A percentile compares a stretch with the other conserved stretches of the same genome.
Evolutionary conservation across 2,329 filamentous ascomycete species (phyloP).

Genomic region (Sarocladium kiliense): DNA sequence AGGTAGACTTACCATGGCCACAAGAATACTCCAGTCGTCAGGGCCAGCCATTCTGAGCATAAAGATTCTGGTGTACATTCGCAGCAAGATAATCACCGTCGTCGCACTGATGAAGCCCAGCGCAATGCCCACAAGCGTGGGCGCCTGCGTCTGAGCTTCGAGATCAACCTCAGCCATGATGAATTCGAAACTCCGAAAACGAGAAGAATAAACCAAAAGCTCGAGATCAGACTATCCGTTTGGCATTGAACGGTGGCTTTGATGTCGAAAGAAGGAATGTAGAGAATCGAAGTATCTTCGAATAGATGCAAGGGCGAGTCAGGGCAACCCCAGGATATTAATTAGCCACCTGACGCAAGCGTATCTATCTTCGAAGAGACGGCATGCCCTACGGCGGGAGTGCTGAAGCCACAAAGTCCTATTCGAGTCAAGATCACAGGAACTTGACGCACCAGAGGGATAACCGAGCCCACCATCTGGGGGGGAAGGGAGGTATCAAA

Average conservation of each 20-base stretch:
- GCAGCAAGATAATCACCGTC: slow-evolving; percentile 12
- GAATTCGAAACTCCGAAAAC: not conserved
- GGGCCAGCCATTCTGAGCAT: slow-evolving; percentile 19
- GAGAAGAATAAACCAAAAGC: not conserved
- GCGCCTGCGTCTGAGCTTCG: slow-evolving; percentile 15
- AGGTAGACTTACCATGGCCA: slow-evolving; percentile 15
- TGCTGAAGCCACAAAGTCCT: not conserved
- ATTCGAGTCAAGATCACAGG: not conserved
- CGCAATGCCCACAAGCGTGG: slow-evolving; percentile 17
- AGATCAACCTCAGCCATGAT: slow-evolving; percentile 8
- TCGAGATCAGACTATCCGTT: not conserved
- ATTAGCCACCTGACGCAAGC: not conserved
- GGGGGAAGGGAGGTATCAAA: not conserved
- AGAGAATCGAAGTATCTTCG: not conserved
- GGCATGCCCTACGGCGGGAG: no score
- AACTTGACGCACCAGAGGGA: not conserved
- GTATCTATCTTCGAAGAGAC: no score
- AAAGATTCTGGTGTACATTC: slow-evolving; percentile 19
- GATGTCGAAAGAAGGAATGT: not conserved
- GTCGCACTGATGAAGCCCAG: slow-evolving; percentile 16
- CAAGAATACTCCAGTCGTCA: slow-evolving; percentile 22
- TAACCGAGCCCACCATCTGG: not conserved
- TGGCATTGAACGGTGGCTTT: no score
- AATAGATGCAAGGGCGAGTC: not conserved
- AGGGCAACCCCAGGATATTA: not conserved